A percentile compares a stretch with the other conserved stretches of the same genome.
Conservation (phyloP, 352 stramenopile genomes). For the Thraustochytrium sp. region DNA sequence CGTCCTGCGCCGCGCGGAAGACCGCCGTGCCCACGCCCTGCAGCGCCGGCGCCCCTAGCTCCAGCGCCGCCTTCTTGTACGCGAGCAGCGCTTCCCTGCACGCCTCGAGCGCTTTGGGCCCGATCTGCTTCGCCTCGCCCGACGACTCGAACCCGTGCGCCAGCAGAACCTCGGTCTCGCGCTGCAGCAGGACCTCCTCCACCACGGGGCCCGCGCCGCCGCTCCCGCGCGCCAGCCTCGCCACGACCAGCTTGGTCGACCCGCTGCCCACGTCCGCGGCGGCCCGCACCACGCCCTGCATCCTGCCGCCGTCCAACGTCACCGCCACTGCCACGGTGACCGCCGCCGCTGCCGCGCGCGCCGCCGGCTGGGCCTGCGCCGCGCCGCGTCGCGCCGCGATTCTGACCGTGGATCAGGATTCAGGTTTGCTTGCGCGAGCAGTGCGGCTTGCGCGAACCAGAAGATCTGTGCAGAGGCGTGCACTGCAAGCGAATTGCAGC, state of each 20-base stretch:
- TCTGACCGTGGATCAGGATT: no score
- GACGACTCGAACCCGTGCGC: background rate
- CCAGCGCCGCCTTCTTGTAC: background rate
- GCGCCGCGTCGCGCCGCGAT: no score
- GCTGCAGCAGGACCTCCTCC: background rate
- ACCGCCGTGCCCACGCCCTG: slow-evolving; percentile 7
- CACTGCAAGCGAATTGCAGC: no score
- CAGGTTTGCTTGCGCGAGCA: no score
- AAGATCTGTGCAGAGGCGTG: no score
- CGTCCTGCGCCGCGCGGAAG: background rate
- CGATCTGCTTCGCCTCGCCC: background rate
- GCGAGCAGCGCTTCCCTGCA: background rate
- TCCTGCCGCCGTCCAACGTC: background rate
- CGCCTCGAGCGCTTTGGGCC: background rate
- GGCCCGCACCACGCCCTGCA: background rate
- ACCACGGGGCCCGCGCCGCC: background rate
- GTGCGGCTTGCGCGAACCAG: no score
- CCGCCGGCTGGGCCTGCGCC: no score
- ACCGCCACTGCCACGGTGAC: no score
- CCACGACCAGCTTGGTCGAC: slow-evolving; percentile 16
- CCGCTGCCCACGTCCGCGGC: slow-evolving; percentile 39
- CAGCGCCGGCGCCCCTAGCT: background rate
- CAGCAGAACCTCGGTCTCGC: slow-evolving; percentile 26
- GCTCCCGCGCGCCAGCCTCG: background rate
- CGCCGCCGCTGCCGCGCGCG: no score